phyloP scores from a whole-genome alignment of 176 grass and related monocot genomes.

The Hordeum marinum region DNA sequence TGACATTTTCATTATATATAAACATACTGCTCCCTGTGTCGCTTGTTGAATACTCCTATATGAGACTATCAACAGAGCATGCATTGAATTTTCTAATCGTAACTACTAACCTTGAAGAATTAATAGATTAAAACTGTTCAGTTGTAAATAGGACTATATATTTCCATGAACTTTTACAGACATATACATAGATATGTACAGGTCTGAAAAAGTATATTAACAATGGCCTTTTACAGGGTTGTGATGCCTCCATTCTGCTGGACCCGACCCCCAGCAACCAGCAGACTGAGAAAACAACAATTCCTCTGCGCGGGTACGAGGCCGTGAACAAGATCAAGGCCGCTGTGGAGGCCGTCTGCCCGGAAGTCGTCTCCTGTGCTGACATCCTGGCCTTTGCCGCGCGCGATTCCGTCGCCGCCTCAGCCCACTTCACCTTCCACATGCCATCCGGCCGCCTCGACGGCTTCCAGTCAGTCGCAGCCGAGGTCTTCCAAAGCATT shows the following conservation, averaged over 20 bases:
- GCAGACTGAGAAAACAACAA: slow-evolving; percentile 42
- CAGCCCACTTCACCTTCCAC: slow-evolving; percentile 30
- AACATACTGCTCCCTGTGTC: too few relatives aligned
- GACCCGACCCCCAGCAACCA: slow-evolving; percentile 8
- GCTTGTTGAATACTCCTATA: too few relatives aligned
- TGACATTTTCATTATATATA: too few relatives aligned
- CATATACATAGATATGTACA: background rate
- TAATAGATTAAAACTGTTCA: too few relatives aligned
- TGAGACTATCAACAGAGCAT: too few relatives aligned
- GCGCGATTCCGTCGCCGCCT: slow-evolving; percentile 26
- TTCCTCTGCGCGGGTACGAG: slow-evolving; percentile 30
- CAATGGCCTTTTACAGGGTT: slow-evolving; percentile 16
- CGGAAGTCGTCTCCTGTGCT: slow-evolving; percentile 40
- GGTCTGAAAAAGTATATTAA: background rate
- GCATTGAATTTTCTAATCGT: too few relatives aligned
- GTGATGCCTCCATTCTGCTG: slow-evolving; percentile 48
- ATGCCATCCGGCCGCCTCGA: slow-evolving; percentile 57
- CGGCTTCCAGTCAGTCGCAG: slow-evolving; percentile 13
- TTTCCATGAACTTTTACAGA: too few relatives aligned
- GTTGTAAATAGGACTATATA: too few relatives aligned
- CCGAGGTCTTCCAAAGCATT: slow-evolving; percentile 12
- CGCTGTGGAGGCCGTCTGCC: slow-evolving; percentile 32
- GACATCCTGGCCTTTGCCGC: slow-evolving; percentile 54
- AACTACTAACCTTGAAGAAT: too few relatives aligned
- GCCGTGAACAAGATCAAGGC: slow-evolving; percentile 48